Conservation (phyloP, 495 filamentous ascomycete genomes). For the Annulohypoxylon bovei region DNA sequence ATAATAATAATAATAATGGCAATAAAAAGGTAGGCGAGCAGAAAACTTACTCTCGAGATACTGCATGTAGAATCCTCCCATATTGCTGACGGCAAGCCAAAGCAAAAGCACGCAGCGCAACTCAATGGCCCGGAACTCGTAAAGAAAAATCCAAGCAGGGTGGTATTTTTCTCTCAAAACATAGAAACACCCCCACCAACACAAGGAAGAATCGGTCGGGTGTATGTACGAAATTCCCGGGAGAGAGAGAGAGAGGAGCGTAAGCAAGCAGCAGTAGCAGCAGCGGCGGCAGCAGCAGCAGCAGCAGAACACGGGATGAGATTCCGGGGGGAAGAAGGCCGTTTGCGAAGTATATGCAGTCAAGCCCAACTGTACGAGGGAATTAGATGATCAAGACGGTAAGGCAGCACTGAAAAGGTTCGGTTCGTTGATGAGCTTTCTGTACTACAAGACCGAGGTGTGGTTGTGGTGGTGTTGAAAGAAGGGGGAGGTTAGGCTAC, state of each 20-base stretch:
- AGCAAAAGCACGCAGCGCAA: slow-evolving; percentile 1
- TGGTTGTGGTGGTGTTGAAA: slow-evolving; percentile 50
- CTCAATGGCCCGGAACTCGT: slow-evolving; percentile 37
- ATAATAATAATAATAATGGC: not conserved
- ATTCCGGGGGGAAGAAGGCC: slow-evolving; percentile 46
- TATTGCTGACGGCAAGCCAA: slow-evolving; percentile 49
- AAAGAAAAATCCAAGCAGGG: slow-evolving; percentile 30
- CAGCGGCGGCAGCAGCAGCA: slow-evolving; percentile 9
- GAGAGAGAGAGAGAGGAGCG: slow-evolving; percentile 16
- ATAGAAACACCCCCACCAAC: slow-evolving; percentile 47
- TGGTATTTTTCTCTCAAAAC: slow-evolving; percentile 42
- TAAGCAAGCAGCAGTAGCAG: slow-evolving; percentile 3
- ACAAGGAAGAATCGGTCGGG: slow-evolving; percentile 34
- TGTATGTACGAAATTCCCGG: slow-evolving; percentile 43
- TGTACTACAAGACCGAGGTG: slow-evolving; percentile 57
- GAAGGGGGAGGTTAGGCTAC: slow-evolving; percentile 60
- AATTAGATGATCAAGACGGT: slow-evolving; percentile 44
- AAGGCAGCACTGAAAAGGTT: slow-evolving; percentile 49
- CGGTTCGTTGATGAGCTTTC: slow-evolving; percentile 51
- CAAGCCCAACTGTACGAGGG: slow-evolving; percentile 62
- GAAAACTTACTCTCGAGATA: slow-evolving; percentile 68
- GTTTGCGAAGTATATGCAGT: slow-evolving; percentile 57
- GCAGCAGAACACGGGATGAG: slow-evolving; percentile 42
- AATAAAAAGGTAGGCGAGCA: not conserved
- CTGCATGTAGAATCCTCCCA: slow-evolving; percentile 71